Percentiles rank a stretch among this genome's conserved stretches.
Conservation (phyloP, 345 rosid genomes). For the Ceriops decandra region DNA sequence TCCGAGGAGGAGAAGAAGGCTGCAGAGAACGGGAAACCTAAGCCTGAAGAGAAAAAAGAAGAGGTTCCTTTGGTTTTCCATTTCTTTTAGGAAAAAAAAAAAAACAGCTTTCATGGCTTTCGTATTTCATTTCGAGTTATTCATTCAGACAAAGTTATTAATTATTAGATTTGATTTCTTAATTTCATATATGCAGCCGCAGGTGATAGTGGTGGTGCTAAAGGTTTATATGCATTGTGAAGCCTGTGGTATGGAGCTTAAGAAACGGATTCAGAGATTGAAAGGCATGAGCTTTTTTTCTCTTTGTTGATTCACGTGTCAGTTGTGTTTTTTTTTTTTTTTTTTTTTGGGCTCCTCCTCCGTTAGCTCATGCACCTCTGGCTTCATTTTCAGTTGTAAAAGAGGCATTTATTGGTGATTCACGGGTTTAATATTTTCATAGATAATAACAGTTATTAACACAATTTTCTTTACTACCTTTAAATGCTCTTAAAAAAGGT, state of each 20-base stretch:
- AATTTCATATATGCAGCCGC: conserved; percentile 40
- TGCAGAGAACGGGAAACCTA: conserved; percentile 49
- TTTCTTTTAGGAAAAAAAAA: background rate
- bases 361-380: conserved; percentile 11
- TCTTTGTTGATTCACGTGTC: background rate
- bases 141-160: background rate
- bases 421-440: background rate
- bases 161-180: background rate
- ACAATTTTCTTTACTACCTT: conserved; percentile 1
- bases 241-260: conserved; percentile 79
- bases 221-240: conserved; percentile 93
- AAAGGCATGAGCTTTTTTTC: conserved; percentile 43
- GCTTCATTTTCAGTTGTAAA: background rate
- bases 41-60: conserved; percentile 63
- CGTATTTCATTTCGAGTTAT: background rate
- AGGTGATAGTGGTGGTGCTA: conserved; percentile 60
- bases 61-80: conserved; percentile 41
- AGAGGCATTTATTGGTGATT: conserved; percentile 6
- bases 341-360: background rate
- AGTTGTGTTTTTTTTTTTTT: background rate
- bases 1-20: conserved; percentile 44
- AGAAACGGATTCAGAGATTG: conserved; percentile 84
- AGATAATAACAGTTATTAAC: no score
- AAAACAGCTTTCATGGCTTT: background rate
- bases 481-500: conserved; percentile 13